phyloP scores from a whole-genome alignment of 2,329 filamentous ascomycete species.

The Botrytis byssoidea region DNA sequence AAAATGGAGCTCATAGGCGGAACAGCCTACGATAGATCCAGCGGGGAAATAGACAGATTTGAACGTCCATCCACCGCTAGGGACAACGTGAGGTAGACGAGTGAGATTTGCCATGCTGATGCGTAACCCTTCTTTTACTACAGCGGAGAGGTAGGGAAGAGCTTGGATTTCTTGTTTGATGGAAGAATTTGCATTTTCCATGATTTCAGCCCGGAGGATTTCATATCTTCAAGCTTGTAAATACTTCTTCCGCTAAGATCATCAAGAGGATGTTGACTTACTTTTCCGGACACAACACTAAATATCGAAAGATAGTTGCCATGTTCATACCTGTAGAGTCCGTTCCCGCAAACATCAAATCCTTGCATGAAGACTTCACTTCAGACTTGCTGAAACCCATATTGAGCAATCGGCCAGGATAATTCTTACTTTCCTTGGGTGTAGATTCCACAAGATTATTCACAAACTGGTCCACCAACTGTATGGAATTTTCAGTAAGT shows the following conservation, averaged over 20 bases:
- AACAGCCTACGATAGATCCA: constrained; percentile 47
- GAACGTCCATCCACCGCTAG: constrained; percentile 34
- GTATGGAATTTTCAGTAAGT: constrained; percentile 39
- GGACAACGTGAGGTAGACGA: constrained; percentile 49
- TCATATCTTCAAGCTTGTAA: constrained; percentile 35
- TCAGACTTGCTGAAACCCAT: constrained; percentile 46
- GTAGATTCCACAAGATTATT: constrained; percentile 40
- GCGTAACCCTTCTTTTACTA: constrained; percentile 51
- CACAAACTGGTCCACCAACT: constrained; percentile 46
- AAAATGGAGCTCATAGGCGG: constrained; percentile 48
- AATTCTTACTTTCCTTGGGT: constrained; percentile 43
- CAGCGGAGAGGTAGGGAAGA: constrained; percentile 48
- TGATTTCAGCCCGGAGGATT: constrained; percentile 41
- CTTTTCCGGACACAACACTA: constrained; percentile 45
- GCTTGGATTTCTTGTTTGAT: constrained; percentile 37
- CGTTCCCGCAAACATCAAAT: constrained; percentile 54
- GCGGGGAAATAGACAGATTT: constrained; percentile 42
- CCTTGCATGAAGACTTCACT: constrained; percentile 51
- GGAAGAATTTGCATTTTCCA: constrained; percentile 28
- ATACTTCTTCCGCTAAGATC: background rate
- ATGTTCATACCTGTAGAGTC: constrained; percentile 54
- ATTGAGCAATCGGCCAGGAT: constrained; percentile 48
- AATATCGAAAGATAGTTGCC: constrained; percentile 47
- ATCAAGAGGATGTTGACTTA: constrained; percentile 30
- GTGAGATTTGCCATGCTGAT: constrained; percentile 53